A percentile compares a stretch with the other conserved stretches of the same genome.
phyloP scores from a whole-genome alignment of 176 grass and related monocot species.

The Secale cereale region DNA sequence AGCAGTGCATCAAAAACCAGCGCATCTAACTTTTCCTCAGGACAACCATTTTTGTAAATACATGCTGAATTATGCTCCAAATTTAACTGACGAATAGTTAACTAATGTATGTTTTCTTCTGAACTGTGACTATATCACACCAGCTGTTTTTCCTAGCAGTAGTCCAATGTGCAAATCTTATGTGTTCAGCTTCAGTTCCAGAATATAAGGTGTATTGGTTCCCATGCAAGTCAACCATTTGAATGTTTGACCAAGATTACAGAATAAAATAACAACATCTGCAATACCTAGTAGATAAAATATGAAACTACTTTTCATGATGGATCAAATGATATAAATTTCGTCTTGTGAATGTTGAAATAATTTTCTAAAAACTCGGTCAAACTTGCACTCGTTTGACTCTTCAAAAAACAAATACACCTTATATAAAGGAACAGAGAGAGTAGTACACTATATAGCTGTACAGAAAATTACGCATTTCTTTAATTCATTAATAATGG shows the following conservation, averaged over 20 bases:
- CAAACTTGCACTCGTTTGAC: no score
- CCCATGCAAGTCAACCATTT: no score
- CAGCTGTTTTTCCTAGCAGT: background rate
- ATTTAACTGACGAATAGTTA: background rate
- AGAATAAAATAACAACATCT: no score
- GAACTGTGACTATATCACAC: constrained; percentile 5
- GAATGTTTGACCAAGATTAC: no score
- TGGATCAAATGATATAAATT: no score
- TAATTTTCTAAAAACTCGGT: no score
- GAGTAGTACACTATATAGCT: background rate
- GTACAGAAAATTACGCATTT: background rate
- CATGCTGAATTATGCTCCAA: background rate
- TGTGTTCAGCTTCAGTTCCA: background rate
- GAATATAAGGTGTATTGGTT: no score
- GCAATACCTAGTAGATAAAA: no score
- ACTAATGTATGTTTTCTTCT: constrained; percentile 8
- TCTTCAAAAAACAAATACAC: no score
- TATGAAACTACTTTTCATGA: no score
- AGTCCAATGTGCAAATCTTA: background rate
- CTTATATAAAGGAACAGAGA: no score
- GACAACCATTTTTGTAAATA: background rate
- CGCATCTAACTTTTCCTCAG: background rate
- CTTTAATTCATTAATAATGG: background rate
- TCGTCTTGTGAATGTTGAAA: no score
- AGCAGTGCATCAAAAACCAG: background rate